Evolutionary conservation across 2,329 filamentous ascomycete species (phyloP), one percentile per base, ranked within the genome.

Genomic region (Fusarium decemcellulare): DNA sequence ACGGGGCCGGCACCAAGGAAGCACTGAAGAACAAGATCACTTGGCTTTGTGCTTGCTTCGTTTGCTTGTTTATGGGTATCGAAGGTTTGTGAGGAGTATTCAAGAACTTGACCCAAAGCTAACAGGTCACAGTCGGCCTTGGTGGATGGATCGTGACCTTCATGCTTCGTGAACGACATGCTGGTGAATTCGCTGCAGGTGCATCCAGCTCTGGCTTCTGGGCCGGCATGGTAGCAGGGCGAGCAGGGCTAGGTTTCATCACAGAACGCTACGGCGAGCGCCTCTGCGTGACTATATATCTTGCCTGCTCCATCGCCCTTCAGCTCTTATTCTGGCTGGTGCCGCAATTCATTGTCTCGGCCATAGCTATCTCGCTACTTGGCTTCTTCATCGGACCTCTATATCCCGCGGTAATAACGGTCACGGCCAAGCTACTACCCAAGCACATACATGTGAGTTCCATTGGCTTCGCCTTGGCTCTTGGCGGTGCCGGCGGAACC

Each of bases 71-170:
- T 74, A 91, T 94, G 18, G 92, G 92, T 1, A 84, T 90, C 0
- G 92, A 95, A 79, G 90, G 80, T 81, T 54, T 27, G 51, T 34
- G 18, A 23, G 15, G 11, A 10, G 9, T 2, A 0, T 3, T 2
- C 2, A 10, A 1, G 18, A 23, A 23, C 18, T 23, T 5, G 0
- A 11, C 8, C 6, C 9, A 4, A 2, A 10, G 7, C 2, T 8
- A 9, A 7, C 5, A 6, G 16, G 1, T 0, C 27, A 1, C 15
- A 82, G 81, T 92, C 52, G 90, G 89, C 0, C 84, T 94, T 2
- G 91, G 92, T 23, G 93, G 93, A 5, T 95, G 93, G 93, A 90
- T 95, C 36, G 90, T 93, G 36, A 90, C 90, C 0, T 94, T 95
- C 76, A 94, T 95, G 91, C 88, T 93, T 7, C 86, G 87, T 12